Evolutionary conservation across 805 yeast genomes (phyloP), one percentile per base, ranked within the genome.

Genomic region (Hanseniaspora guilliermondii): DNA sequence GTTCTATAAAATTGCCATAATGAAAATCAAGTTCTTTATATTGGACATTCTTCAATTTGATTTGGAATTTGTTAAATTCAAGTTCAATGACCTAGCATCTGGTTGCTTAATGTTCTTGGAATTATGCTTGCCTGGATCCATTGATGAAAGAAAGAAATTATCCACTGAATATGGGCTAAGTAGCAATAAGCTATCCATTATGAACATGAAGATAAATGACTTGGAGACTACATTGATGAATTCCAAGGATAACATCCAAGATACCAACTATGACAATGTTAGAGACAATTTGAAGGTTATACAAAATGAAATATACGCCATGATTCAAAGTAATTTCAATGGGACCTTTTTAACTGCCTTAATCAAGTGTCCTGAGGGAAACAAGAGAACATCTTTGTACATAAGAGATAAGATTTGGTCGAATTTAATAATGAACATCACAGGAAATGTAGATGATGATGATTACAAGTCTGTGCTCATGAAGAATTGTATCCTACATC

Each of bases 351-450:
- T 50, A 19, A 50, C 38, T 50, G 55, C 55, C 19, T 36, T 50
- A 17, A 50, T 50, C 37, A 50, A 50, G 38, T 35, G 49, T 27
- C 55, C 55, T 17, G 55, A 50, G 30, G 55, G 55, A 5, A 44
- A 50, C 32, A 50, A 50, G 25, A 50, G 55, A 50, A 50, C 49
- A 11, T 35, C 49, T 21, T 17, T 50, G 6, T 50, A 50, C 49
- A 41, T 50, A 4, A 50, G 55, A 44, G 55, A 50, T 38, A 50
- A 50, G 38, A 36, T 50, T 14, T 50, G 55, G 55, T 50, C 55
- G 21, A 50, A 50, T 19, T 37, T 50, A 17, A 50, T 50, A 6
- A 50, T 50, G 49, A 50, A 50, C 38, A 50, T 50, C 14, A 50
- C 50, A 17, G 50, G 55, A 17, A 25, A 37, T 21, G 46, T 30